Evolutionary conservation across 169 alveolate species (phyloP), one percentile per base, ranked within the genome.

Genomic region (Perkinsus marinus): DNA sequence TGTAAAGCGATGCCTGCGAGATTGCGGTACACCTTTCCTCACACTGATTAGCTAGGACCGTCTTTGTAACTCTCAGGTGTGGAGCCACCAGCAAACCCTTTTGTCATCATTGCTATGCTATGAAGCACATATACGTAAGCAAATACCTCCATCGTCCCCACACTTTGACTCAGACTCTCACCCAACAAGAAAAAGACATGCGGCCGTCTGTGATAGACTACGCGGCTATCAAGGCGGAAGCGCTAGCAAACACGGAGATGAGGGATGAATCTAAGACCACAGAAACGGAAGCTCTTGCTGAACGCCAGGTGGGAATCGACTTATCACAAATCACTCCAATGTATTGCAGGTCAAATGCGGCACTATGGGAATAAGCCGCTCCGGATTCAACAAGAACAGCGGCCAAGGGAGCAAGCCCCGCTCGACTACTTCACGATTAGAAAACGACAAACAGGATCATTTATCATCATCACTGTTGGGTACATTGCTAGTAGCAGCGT

Each of bases 91-190:
- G 34, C 34, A 57, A 57, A 26, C 22, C 37, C 0, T 57, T 57
- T 37, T 39, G 91, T 26, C 46, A 89, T 17, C 34, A 38, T 38
- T 89, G 91, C 30, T 89, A 39, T 17, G 91, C 91, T 6, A 89
- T 89, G 91, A 89, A 89, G 91, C 91, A 89, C 91, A 89, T 89
- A 10, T 19, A 89, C n/a, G 91, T 22, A 9, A 57, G 79, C 34
- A 13, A 30, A 2, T 16, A 0, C 3, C 34, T 41, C 46, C 30
- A 57, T 26, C 37, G 79, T 57, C 37, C 79, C 79, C n/a, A n/a
- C n/a, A n/a, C 79, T 57, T 57, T 13, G 22, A 57, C 79, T 13
- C 79, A 19, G 79, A 57, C 37, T 30, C 26, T 57, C 46, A 6
- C 46, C 10, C 19, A 3, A 30, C 79, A 2, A 5, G 79, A 57